Percentiles rank a stretch among this genome's conserved stretches.
Conservation (phyloP, 805 yeast species). For the Wickerhamiella nectarea region DNA sequence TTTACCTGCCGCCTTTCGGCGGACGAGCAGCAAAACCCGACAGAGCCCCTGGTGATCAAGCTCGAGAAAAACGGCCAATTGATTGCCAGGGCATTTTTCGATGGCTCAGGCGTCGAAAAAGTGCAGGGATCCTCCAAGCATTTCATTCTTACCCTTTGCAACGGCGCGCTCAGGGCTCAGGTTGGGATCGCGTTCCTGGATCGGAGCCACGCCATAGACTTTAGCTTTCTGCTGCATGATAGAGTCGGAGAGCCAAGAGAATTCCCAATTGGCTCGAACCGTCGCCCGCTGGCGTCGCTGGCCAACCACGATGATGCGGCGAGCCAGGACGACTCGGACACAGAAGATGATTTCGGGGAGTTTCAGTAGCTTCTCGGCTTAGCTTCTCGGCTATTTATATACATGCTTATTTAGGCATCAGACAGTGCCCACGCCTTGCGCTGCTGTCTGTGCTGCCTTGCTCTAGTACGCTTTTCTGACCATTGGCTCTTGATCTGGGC, state of each 20-base stretch:
- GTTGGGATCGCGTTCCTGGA: conserved; percentile 32
- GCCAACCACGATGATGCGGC: not conserved
- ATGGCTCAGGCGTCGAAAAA: conserved; percentile 23
- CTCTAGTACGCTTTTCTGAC: conserved; percentile 35
- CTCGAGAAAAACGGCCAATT: conserved; percentile 25
- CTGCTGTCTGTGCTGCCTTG: conserved; percentile 44
- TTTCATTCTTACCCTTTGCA: conserved; percentile 27
- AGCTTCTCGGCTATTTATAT: not conserved
- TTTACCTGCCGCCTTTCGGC: conserved; percentile 6
- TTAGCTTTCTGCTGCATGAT: conserved; percentile 28
- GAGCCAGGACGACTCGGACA: conserved; percentile 21
- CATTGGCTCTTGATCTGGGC: conserved; percentile 34
- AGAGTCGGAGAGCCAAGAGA: conserved; percentile 15
- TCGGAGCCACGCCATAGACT: conserved; percentile 26
- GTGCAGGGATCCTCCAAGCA: conserved; percentile 26
- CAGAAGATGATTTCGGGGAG: conserved; percentile 26
- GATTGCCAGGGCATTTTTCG: conserved; percentile 29
- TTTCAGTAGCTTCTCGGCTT: conserved; percentile 14
- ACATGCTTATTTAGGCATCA: conserved; percentile 29
- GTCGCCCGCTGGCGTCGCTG: not conserved
- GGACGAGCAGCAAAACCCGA: not conserved
- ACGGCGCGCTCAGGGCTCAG: conserved; percentile 25
- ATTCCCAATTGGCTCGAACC: not conserved
- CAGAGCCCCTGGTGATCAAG: conserved; percentile 17
- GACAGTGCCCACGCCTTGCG: conserved; percentile 53